Base-by-base conservation (phyloP, 495 filamentous ascomycete species). In the Neurospora sp. region DNA sequence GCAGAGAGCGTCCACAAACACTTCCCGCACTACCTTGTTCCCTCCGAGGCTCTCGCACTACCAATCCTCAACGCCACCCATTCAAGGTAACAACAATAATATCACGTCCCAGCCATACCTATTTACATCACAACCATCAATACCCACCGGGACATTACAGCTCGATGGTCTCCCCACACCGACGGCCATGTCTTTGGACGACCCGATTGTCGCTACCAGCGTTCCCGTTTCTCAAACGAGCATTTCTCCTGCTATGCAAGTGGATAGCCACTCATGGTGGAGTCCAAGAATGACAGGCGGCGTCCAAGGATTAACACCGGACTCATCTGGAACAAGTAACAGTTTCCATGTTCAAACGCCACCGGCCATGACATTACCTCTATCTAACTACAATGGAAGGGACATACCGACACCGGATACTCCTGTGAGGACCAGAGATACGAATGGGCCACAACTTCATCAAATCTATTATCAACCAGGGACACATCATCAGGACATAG, bases 1-100 rank as follows among this genome's bases (percentile, higher is more conserved):
- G 31, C 74, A 77, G 53, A 45, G 70, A 9, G 22, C 72, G 0
- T 76, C 79, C 9, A 73, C 76, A 27, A 80, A 80, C 71, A 79
- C 79, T 0, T 80, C 78, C 3, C 72, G 71, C n/a, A 80, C 78
- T 1, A 78, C 78, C 2, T 71, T 79, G 8, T 80, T 78, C 39
- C 72, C 41, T 35, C 42, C 71, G 5, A 44, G 68, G 3, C 31
- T 80, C 8, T 69, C 38, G 1, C 38, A 69, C 1, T 77, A 75
- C 31, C 72, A 73, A n/a, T 35, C 76, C 6, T 22, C 73, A 6
- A 69, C 69, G 4, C 9, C 73, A 0, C 70, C 74, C 6, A 35
- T 41, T 14, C 76, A 74, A 12, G 59, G 38, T 9, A 31, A 45
- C 16, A 68, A 22, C 40, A 74, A 68, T 22, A 65, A 37, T 1